Percentiles rank a stretch among this genome's conserved stretches.
These are phyloP conservation scores for Penicillium sp. DNA, from an alignment of 2,329 filamentous ascomycete genomes.

Conservation along the genomic window DNA sequence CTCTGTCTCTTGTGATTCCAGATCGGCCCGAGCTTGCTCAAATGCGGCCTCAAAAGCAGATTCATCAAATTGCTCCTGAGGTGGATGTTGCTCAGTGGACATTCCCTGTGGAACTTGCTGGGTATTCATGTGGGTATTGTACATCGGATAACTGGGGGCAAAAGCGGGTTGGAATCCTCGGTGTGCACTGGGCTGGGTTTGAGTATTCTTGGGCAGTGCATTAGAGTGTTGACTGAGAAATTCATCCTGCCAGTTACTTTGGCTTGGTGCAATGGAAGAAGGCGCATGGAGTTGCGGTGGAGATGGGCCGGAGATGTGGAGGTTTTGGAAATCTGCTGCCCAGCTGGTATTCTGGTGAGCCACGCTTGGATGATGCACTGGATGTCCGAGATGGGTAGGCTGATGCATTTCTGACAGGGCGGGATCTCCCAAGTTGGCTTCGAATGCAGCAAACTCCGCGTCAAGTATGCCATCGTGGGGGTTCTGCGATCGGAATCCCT, in stretches of 20 bases:
- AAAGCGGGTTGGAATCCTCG: conserved; percentile 29
- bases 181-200: conserved; percentile 15
- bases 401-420: conserved; percentile 37
- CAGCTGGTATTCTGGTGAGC: conserved; percentile 30
- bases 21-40: conserved; percentile 37
- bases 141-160: conserved; percentile 23
- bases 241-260: conserved; percentile 55
- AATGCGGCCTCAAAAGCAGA: conserved; percentile 45
- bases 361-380: conserved; percentile 22
- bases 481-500: conserved; percentile 59
- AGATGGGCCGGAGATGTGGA: conserved; percentile 38
- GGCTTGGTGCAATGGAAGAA: conserved; percentile 33
- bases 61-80: conserved; percentile 38
- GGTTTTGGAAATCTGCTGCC: conserved; percentile 45
- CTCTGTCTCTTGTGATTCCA: conserved; percentile 27
- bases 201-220: conserved; percentile 18
- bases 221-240: conserved; percentile 46
- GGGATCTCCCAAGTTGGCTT: conserved; percentile 37
- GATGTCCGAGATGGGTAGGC: conserved; percentile 25
- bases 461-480: conserved; percentile 53
- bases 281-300: conserved; percentile 47
- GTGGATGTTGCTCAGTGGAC: conserved; percentile 18
- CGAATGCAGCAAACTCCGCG: conserved; percentile 64
- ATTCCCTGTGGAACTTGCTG: conserved; percentile 24
- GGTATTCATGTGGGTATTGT: conserved; percentile 18